Evolutionary conservation across 2,329 filamentous ascomycete species (phyloP).

Genomic region (Apiospora malaysiana): DNA sequence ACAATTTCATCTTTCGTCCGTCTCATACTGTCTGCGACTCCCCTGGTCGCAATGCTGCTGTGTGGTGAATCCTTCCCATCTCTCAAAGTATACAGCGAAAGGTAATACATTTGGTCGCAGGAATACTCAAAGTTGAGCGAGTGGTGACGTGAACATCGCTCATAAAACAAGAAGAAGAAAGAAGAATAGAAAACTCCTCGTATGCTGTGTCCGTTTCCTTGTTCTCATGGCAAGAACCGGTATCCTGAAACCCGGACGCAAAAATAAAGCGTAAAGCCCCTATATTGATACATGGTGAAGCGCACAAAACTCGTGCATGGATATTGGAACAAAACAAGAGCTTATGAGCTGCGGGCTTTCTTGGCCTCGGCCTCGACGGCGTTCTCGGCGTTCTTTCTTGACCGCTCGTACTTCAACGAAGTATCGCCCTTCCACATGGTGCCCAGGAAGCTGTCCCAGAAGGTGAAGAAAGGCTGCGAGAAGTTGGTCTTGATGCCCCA

Average conservation of each 20-base stretch:
- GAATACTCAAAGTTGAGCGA: constrained; percentile 6
- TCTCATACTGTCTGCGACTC: constrained; percentile 10
- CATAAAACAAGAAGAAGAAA: constrained; percentile 9
- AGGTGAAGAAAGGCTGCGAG: constrained; percentile 90
- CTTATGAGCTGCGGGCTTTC: not conserved
- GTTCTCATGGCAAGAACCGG: not conserved
- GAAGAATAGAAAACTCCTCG: not conserved
- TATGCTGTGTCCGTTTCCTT: constrained; percentile 14
- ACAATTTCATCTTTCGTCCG: constrained; percentile 7
- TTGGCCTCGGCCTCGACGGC: constrained; percentile 48
- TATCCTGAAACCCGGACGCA: constrained; percentile 13
- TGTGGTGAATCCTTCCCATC: not conserved
- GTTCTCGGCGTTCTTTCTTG: constrained; percentile 48
- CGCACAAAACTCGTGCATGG: constrained; percentile 9
- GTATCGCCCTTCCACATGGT: constrained; percentile 81
- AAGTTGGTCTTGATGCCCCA: constrained; percentile 99
- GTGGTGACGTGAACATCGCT: constrained; percentile 15
- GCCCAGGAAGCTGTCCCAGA: constrained; percentile 85
- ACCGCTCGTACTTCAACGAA: constrained; percentile 47
- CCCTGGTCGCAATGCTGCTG: not conserved
- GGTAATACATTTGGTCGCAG: constrained; percentile 1
- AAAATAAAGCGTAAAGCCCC: constrained; percentile 1
- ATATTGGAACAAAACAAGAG: not conserved
- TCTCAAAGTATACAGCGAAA: constrained; percentile 1
- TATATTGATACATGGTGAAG: constrained; percentile 18